Evolutionary conservation across 2,329 filamentous ascomycete genomes (phyloP).

Genomic region (Elsinoe batatas): DNA sequence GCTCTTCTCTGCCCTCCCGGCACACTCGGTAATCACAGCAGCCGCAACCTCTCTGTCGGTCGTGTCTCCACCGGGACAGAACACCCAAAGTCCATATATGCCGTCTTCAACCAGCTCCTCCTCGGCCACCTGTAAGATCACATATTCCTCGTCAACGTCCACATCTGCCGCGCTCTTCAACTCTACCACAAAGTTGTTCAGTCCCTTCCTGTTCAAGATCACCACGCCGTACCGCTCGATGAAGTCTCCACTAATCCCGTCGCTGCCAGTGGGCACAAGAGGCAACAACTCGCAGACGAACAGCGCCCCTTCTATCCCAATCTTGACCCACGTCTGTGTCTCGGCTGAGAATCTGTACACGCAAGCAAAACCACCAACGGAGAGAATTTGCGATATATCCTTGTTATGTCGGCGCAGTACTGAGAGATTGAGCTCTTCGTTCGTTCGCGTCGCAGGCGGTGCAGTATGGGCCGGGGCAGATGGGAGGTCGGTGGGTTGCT

Average conservation of each 20-base stretch:
- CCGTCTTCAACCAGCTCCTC: conserved; percentile 23
- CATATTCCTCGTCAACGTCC: conserved; percentile 45
- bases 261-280: background rate
- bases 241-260: conserved; percentile 20
- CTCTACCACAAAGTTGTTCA: conserved; percentile 39
- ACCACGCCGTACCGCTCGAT: conserved; percentile 35
- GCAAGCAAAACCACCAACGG: conserved; percentile 75
- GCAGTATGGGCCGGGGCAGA: conserved; percentile 4
- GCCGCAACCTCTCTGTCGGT: conserved; percentile 46
- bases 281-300: conserved; percentile 63
- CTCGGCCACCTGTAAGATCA: conserved; percentile 46
- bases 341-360: conserved; percentile 67
- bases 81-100: conserved; percentile 56
- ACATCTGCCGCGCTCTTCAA: conserved; percentile 34
- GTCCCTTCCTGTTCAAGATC: conserved; percentile 39
- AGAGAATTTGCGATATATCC: conserved; percentile 60
- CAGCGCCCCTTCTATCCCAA: conserved; percentile 72
- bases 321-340: conserved; percentile 69
- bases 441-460: conserved; percentile 51
- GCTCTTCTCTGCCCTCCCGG: conserved; percentile 42
- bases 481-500: conserved; percentile 27
- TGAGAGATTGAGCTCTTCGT: conserved; percentile 76
- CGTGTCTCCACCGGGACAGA: conserved; percentile 46
- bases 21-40: conserved; percentile 46
- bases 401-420: conserved; percentile 77